Percentiles rank a stretch among this genome's conserved stretches.
phyloP scores from a whole-genome alignment of 345 rosid species.

The Trapa incisa region DNA sequence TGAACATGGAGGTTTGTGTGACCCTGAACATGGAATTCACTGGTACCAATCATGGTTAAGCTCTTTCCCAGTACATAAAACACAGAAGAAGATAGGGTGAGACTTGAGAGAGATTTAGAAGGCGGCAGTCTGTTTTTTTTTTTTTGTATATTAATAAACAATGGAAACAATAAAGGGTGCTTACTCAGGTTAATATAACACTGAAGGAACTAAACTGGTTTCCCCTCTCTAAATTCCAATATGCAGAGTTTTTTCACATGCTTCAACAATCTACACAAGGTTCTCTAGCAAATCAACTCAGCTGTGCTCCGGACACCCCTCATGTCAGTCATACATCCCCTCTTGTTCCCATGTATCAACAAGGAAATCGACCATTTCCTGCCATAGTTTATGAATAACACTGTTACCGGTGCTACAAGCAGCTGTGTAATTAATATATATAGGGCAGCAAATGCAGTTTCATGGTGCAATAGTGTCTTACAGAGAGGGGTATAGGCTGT shows the following conservation, averaged over 20 bases:
- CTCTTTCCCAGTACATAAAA: not conserved
- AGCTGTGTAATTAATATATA: not conserved
- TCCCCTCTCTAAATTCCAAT: not conserved
- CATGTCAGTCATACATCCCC: conserved; percentile 59
- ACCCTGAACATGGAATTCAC: not conserved
- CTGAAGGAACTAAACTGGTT: conserved; percentile 1
- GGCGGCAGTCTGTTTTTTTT: not conserved
- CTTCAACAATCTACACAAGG: not conserved
- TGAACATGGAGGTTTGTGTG: not conserved
- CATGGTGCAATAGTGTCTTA: conserved; percentile 16
- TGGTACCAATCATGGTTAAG: not conserved
- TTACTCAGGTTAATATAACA: not conserved
- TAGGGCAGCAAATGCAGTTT: not conserved
- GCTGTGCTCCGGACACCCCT: not conserved
- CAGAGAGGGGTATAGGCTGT: conserved; percentile 66
- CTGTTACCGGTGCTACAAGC: not conserved
- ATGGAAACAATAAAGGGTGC: not conserved
- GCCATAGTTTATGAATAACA: conserved; percentile 3
- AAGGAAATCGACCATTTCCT: conserved; percentile 95
- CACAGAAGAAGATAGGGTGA: not conserved
- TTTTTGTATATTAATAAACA: not conserved
- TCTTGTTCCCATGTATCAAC: conserved; percentile 91
- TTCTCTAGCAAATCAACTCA: not conserved
- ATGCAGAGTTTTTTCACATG: not conserved
- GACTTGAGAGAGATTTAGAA: not conserved